Evolutionary conservation across 257 asterid genomes (phyloP), one percentile per base, ranked within the genome.

Genomic region (Plantago major): DNA sequence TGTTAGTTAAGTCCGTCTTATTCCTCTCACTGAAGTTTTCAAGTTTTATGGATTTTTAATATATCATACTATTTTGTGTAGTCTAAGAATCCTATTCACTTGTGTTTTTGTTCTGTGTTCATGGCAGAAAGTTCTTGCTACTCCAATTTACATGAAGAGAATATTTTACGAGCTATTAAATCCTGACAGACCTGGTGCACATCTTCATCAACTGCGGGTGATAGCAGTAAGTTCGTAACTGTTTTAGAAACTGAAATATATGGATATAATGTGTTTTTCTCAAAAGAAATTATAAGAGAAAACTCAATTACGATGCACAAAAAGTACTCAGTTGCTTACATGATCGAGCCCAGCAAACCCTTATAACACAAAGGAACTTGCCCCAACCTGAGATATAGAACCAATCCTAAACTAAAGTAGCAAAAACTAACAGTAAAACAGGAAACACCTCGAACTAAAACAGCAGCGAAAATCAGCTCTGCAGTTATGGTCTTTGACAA

Each of bases 141-240:
- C 73, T 48, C 92, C 92, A 43, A 66, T 83, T 49, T 83, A 66
- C 78, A 28, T 80, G 10, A 80, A 73, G 87, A 80, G 96, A 70
- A 58, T 78, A 78, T 73, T 74, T 63, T 62, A 63, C 48, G 88
- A 80, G 67, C 66, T 88, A 86, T 28, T 88, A 81, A 75, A 85
- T 75, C 82, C 88, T 40, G 92, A 88, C 65, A 76, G 90, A 70
- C 92, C 89, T 57, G 84, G 78, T 64, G 74, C 73, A 57, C 78
- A 71, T 67, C 79, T 83, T 69, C 75, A 70, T 57, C 81, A 76
- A 62, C 62, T 88, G 78, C 84, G 95, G 33, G 8, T 77, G 64
- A 38, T 83, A 75, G 90, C 95, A 66, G 96, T 79, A 81, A 88
- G 96, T 83, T 62, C 55, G 22, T 65, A 33, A 33, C 40, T 33